Conservation (phyloP, 2,329 filamentous ascomycete species). For the Paramyrothecium sp. region DNA sequence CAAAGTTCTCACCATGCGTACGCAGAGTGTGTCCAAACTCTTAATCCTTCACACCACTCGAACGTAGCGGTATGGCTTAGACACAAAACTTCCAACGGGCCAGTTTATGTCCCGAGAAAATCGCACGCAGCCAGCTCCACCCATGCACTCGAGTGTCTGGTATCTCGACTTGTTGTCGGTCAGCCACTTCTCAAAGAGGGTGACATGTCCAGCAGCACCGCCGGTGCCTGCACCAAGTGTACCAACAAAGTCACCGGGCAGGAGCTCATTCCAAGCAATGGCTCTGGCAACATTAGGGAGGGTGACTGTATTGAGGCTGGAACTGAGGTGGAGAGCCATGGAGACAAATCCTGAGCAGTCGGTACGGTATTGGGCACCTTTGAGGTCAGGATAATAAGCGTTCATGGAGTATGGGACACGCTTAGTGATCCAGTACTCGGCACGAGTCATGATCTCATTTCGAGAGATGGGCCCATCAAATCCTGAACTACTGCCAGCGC, state of each 20-base stretch:
- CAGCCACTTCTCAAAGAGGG: slow-evolving; percentile 5
- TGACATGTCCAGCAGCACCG: slow-evolving; percentile 7
- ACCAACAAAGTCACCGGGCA: slow-evolving; percentile 8
- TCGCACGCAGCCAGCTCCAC: slow-evolving; percentile 6
- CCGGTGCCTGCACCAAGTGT: slow-evolving; percentile 8
- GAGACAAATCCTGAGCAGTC: slow-evolving; percentile 11
- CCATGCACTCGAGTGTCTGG: slow-evolving; percentile 8
- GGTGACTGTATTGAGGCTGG: slow-evolving; percentile 6
- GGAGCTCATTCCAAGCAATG: slow-evolving; percentile 5
- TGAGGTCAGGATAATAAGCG: slow-evolving; percentile 2
- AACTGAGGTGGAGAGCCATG: slow-evolving; percentile 7
- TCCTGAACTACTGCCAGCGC: not conserved
- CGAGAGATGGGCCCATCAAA: slow-evolving; percentile 1
- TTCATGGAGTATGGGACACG: slow-evolving; percentile 9
- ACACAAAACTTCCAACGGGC: no score
- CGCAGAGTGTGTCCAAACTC: no score
- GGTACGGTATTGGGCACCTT: slow-evolving; percentile 6
- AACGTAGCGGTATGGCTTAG: no score
- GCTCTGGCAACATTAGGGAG: slow-evolving; percentile 6
- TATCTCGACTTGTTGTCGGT: slow-evolving; percentile 1
- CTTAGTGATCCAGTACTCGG: slow-evolving; percentile 7
- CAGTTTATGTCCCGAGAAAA: no score
- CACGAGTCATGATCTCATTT: slow-evolving; percentile 7
- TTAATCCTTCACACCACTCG: no score
- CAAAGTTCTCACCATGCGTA: no score